Evolutionary conservation across 2,329 filamentous ascomycete genomes (phyloP), one percentile per base, ranked within the genome.

Genomic region (Bipolaris sorokiniana): DNA sequence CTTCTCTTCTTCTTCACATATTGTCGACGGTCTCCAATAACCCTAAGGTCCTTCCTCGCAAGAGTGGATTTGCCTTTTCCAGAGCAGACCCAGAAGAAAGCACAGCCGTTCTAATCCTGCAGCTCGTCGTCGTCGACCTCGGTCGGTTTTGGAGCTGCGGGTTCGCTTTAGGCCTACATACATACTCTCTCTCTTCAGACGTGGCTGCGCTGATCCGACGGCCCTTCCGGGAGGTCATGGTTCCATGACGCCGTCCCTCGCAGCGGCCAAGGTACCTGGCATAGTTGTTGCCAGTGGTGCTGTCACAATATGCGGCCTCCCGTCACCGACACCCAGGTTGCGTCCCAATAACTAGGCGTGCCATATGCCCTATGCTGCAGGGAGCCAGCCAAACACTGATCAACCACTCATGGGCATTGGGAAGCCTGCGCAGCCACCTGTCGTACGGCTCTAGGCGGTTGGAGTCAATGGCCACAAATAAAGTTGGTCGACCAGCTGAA

Each of bases 81-180:
- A 60, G 66, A 64, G 66, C 60, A 69, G 67, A 76, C 74, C 74
- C 57, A 76, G 72, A 76, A 47, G 40, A 68, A 75, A 50, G 67
- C 67, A 70, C 56, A 69, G 72, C 74, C 69, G 64, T 76, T 76
- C 73, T 76, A 76, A 76, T 76, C 69, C 74, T 75, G 71, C 70
- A 68, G 69, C 62, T 75, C 65, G 63, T 51, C 58, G 65, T 59
- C 71, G 71, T 70, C 67, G 71, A 69, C 70, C 66, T 64, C 47
- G 61, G 71, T 70, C 63, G 66, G 63, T 72, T 65, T 75, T 61
- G 71, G 73, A 69, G 68, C 68, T 71, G 62, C 64, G 69, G 74
- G 69, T 76, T 76, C 74, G 74, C 74, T 76, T 76, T 75, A 74
- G 70, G 74, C 73, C 71, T 64, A 76, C 72, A 76, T 72, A 51